Evolutionary conservation across 331 rosid genomes (phyloP).

Genomic region (Ulmus americana): DNA sequence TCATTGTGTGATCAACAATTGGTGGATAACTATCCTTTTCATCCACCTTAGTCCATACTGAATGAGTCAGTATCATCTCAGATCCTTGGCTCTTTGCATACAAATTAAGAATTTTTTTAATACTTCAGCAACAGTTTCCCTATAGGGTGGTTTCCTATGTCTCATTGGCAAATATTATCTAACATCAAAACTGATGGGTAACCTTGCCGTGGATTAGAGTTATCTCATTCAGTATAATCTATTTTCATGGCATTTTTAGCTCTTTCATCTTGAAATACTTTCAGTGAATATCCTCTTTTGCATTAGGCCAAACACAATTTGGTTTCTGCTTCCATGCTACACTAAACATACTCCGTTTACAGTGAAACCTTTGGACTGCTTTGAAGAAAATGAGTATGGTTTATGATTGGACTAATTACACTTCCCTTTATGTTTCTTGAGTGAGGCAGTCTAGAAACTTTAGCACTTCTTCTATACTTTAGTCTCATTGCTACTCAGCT

Average conservation of each 20-base stretch:
- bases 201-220: background rate
- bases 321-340: background rate
- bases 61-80: background rate
- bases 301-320: conserved; percentile 1
- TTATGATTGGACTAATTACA: background rate
- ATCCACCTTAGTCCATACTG: background rate
- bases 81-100: background rate
- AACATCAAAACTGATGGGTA: background rate
- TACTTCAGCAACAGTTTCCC: background rate
- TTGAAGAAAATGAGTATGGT: background rate
- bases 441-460: no score
- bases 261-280: background rate
- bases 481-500: no score
- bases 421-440: background rate
- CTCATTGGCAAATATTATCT: background rate
- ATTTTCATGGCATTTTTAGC: background rate
- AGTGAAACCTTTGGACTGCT: background rate
- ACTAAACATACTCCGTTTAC: background rate
- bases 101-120: background rate
- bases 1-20: background rate
- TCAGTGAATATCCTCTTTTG: background rate
- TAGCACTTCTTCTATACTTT: no score
- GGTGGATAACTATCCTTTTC: background rate
- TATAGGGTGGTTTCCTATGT: background rate
- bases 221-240: background rate